Evolutionary conservation across 164 flowering plant genomes (phyloP).

Genomic region (Stephania yunnanensis): DNA sequence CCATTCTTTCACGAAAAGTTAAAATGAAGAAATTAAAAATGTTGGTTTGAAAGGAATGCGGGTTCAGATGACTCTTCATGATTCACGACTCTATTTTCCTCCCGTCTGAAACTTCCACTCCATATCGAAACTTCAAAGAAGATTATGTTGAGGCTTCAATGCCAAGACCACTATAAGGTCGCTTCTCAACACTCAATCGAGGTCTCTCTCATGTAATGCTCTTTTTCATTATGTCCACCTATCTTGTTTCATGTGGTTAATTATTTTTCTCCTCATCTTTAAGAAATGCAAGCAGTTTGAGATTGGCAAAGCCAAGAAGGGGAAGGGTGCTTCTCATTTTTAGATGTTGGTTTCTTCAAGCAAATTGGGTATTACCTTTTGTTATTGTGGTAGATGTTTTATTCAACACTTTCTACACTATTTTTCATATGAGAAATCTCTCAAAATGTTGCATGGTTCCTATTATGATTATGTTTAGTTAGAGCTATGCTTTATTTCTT

Average conservation of each 20-base stretch:
- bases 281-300: slow-evolving; percentile 18
- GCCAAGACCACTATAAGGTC: slow-evolving; percentile 10
- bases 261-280: neutral
- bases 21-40: neutral
- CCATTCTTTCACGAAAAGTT: slow-evolving; percentile 18
- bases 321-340: slow-evolving; percentile 13
- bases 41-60: neutral
- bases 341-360: slow-evolving; percentile 1
- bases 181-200: slow-evolving; percentile 14
- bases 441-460: neutral
- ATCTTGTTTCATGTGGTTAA: neutral
- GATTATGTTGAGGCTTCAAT: slow-evolving; percentile 16
- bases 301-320: slow-evolving; percentile 18
- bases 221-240: neutral
- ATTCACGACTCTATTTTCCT: neutral
- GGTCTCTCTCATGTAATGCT: neutral
- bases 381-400: neutral
- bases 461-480: neutral
- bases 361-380: neutral
- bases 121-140: slow-evolving; percentile 14
- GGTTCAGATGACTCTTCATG: neutral
- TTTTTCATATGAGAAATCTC: neutral
- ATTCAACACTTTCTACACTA: neutral
- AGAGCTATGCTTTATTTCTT: too few relatives aligned
- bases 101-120: neutral